Evolutionary conservation across 176 grass and related monocot species (phyloP), one percentile per base, ranked within the genome.

Genomic region (Typha latifolia): DNA sequence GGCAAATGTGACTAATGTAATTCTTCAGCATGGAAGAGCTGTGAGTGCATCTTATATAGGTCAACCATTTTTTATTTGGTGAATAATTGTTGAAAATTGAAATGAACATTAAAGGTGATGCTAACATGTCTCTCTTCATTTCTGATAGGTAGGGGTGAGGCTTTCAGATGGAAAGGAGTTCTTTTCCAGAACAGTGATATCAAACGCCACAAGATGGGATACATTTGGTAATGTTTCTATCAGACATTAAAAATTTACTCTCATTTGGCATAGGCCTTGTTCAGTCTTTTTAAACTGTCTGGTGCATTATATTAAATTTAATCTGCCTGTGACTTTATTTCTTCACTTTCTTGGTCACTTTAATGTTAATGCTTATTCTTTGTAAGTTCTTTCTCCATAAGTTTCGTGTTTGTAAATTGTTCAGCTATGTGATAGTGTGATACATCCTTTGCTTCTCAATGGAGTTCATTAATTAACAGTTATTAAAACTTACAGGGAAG

Each of bases 121-220:
- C 49, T 73, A 19, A 71, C 18, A 50, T 69, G 62, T 69, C 20
- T 21, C 31, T 43, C 12, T 67, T 73, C 79, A 15, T 53, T 19
- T 80, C 24, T 75, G 52, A 55, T 31, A 96, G 88, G 85, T 91
- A 62, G 92, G 92, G 63, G 88, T 91, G 53, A 79, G 69, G 62
- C 79, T 96, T 61, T 91, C 92, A 79, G 80, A 85, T 79, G 85
- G 88, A 72, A 88, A 87, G 66, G 79, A 96, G 49, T 91, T 87
- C 55, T 91, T 91, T 88, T 82, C 87, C 67, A 83, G 16, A 78
- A 91, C 88, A 19, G 82, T 96, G 64, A 96, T 96, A 84, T 96
- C 88, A 53, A 96, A 96, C 89, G 92, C 92, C 27, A 96, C 92
- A 9, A 88, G 92, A 96, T 96, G 92, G 92, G 92, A 96, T 75